These are phyloP conservation scores for Russula earlei DNA, from an alignment of 768 basidiomycete species.

Conservation along the genomic window DNA sequence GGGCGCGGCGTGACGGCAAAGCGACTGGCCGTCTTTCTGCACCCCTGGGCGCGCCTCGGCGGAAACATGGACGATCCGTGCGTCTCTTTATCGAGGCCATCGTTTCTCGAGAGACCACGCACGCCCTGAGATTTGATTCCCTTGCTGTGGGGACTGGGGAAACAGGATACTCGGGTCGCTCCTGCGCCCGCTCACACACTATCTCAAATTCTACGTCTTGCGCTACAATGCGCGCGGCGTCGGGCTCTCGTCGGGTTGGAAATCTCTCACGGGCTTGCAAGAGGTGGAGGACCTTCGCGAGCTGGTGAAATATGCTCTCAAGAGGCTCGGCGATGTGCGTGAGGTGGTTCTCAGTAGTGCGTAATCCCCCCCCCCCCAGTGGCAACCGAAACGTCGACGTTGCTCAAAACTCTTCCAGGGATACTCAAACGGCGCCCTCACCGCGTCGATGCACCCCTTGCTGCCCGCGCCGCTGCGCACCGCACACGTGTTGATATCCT, in stretches of 20 bases:
- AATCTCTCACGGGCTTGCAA: conserved; percentile 60
- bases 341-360: conserved; percentile 54
- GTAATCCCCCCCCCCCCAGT: no score
- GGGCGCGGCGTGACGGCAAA: conserved; percentile 19
- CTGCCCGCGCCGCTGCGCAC: conserved; percentile 42
- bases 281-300: conserved; percentile 66
- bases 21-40: conserved; percentile 60
- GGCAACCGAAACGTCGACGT: background rate
- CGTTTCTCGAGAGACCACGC: background rate
- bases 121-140: no score
- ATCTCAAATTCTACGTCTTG: conserved; percentile 46
- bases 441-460: conserved; percentile 55
- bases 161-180: conserved; percentile 41
- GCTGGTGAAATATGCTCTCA: conserved; percentile 46
- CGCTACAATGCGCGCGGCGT: conserved; percentile 74
- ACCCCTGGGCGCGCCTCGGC: conserved; percentile 83
- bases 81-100: conserved; percentile 25
- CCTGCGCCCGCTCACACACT: conserved; percentile 32
- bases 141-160: background rate
- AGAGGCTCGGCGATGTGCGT: conserved; percentile 32
- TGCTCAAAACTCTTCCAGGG: conserved; percentile 35
- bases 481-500: conserved; percentile 64
- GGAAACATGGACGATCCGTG: conserved; percentile 71
- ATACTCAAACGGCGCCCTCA: conserved; percentile 74
- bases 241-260: conserved; percentile 61